Conservation (phyloP, 768 basidiomycete species). For the Termitomyces sp. region DNA sequence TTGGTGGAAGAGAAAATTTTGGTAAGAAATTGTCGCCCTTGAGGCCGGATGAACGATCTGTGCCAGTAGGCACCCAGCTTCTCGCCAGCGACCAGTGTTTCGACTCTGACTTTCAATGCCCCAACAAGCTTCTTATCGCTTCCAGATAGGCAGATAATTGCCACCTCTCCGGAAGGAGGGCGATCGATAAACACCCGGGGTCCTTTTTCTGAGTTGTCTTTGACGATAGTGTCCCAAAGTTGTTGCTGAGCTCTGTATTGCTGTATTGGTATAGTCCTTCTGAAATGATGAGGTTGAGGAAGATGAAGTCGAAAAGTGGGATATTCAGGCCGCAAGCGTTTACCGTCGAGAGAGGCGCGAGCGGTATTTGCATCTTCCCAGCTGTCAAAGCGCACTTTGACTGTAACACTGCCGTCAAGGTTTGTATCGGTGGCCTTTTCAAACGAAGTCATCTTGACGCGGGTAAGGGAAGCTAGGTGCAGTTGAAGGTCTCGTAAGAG, state of each 20-base stretch:
- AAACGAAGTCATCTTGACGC: constrained; percentile 18
- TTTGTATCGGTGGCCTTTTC: constrained; percentile 17
- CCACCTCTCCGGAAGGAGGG: constrained; percentile 13
- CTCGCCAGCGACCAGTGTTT: constrained; percentile 47
- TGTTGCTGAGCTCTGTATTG: constrained; percentile 48
- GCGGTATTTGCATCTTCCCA: constrained; percentile 43
- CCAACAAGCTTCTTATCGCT: constrained; percentile 50
- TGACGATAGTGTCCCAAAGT: constrained; percentile 41
- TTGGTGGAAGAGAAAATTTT: constrained; percentile 28
- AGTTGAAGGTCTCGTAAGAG: constrained; percentile 17
- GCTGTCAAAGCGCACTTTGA: constrained; percentile 40
- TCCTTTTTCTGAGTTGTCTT: constrained; percentile 26
- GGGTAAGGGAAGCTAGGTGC: constrained; percentile 16
- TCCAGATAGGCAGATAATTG: constrained; percentile 42
- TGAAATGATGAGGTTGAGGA: constrained; percentile 46
- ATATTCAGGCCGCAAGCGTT: constrained; percentile 22
- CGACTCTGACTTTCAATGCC: constrained; percentile 54
- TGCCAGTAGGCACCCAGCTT: constrained; percentile 48
- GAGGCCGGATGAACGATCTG: constrained; percentile 26
- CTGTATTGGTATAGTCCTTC: constrained; percentile 37
- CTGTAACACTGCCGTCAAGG: constrained; percentile 25
- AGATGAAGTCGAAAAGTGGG: constrained; percentile 33
- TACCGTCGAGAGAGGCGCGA: constrained; percentile 27
- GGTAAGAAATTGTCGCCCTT: constrained; percentile 28
- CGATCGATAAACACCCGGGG: constrained; percentile 25